These are phyloP conservation scores for Aureobasidium subglaciale DNA, from an alignment of 2,329 filamentous ascomycete genomes.

Conservation along the genomic window DNA sequence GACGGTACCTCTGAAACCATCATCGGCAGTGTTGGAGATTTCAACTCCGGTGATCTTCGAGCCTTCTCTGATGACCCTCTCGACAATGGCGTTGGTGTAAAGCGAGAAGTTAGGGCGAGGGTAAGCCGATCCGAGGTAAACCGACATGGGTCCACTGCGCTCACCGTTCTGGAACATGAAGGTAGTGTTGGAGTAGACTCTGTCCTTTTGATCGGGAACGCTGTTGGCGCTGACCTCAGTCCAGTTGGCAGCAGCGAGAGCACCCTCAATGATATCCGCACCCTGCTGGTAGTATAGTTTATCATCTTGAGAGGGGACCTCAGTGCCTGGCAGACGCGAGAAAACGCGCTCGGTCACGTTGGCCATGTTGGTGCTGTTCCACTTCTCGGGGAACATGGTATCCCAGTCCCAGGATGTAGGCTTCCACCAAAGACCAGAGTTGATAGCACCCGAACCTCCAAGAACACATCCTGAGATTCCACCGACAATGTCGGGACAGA, in stretches of 20 bases:
- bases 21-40: not conserved
- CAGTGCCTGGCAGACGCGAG: slow-evolving; percentile 36
- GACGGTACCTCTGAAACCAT: slow-evolving; percentile 5
- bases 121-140: slow-evolving; percentile 44
- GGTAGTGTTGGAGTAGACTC: slow-evolving; percentile 43
- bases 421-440: slow-evolving; percentile 48
- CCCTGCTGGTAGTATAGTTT: slow-evolving; percentile 10
- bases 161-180: slow-evolving; percentile 46
- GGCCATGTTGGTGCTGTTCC: slow-evolving; percentile 45
- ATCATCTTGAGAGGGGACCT: slow-evolving; percentile 29
- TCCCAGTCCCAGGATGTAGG: slow-evolving; percentile 49
- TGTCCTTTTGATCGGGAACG: slow-evolving; percentile 38
- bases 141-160: slow-evolving; percentile 43
- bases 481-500: slow-evolving; percentile 7
- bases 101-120: slow-evolving; percentile 39
- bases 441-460: slow-evolving; percentile 48
- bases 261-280: slow-evolving; percentile 30
- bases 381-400: slow-evolving; percentile 43
- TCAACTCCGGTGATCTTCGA: slow-evolving; percentile 38
- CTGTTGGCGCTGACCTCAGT: slow-evolving; percentile 43
- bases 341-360: slow-evolving; percentile 40
- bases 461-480: slow-evolving; percentile 40
- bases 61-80: slow-evolving; percentile 36
- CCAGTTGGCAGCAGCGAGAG: slow-evolving; percentile 44
- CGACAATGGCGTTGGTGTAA: slow-evolving; percentile 37